A percentile compares a stretch with the other conserved stretches of the same genome.
These are phyloP conservation scores for Trichaptum fuscoviolaceum DNA, from an alignment of 768 basidiomycete genomes.

Conservation along the genomic window DNA sequence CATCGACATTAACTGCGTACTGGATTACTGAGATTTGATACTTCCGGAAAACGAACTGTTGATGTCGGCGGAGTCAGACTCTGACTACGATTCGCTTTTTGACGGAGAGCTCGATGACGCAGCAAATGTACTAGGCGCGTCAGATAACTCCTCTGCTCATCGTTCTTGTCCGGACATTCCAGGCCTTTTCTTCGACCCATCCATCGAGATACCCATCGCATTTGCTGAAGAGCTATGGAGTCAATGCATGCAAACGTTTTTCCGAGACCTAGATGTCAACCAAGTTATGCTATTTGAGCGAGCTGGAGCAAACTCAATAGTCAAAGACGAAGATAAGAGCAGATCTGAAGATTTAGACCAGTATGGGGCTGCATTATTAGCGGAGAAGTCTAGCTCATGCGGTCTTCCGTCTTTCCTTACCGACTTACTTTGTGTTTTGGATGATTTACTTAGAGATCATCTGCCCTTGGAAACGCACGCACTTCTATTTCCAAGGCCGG, in stretches of 20 bases:
- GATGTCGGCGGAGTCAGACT: too few species aligned
- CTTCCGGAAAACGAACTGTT: too few species aligned
- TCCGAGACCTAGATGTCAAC: slow-evolving; percentile 45
- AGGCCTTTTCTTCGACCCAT: slow-evolving; percentile 58
- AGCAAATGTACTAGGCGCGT: too few species aligned
- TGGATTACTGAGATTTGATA: too few species aligned
- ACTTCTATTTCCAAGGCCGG: slow-evolving; percentile 53
- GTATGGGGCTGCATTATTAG: background rate
- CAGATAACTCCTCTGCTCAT: background rate
- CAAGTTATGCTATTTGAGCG: slow-evolving; percentile 88
- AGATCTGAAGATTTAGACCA: background rate
- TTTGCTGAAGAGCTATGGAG: slow-evolving; percentile 43
- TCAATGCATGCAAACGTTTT: slow-evolving; percentile 56
- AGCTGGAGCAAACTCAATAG: background rate
- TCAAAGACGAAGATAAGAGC: background rate
- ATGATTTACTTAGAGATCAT: slow-evolving; percentile 39
- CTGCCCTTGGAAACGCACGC: slow-evolving; percentile 46
- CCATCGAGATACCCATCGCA: slow-evolving; percentile 42
- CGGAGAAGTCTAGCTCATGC: slow-evolving; percentile 20
- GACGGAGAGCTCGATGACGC: too few species aligned
- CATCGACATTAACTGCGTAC: too few species aligned
- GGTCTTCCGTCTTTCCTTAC: slow-evolving; percentile 55
- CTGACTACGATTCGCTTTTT: too few species aligned
- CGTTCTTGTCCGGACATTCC: slow-evolving; percentile 50
- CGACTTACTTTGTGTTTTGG: slow-evolving; percentile 47